These are phyloP conservation scores for Nepenthes mirabilis DNA, from an alignment of 148 eudicot species.

Conservation along the genomic window DNA sequence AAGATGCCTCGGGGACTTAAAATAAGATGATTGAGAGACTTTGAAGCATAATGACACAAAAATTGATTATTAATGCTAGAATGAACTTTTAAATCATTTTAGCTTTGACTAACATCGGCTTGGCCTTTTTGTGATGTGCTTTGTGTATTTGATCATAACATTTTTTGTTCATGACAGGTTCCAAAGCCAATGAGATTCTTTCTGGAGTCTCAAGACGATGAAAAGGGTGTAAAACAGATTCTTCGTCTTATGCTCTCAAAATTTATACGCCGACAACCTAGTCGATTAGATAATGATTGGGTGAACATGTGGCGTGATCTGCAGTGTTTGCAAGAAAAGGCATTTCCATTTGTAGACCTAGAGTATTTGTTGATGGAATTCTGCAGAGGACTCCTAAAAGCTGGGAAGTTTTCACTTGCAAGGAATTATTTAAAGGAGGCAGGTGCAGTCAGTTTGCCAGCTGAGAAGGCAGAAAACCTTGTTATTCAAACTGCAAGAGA, in stretches of 20 bases:
- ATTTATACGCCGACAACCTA: slow-evolving; percentile 71
- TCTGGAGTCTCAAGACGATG: slow-evolving; percentile 59
- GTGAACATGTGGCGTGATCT: slow-evolving; percentile 90
- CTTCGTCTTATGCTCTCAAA: slow-evolving; percentile 90
- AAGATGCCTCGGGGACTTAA: too few species aligned
- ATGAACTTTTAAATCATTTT: too few species aligned
- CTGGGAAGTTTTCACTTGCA: slow-evolving; percentile 94
- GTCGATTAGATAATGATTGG: slow-evolving; percentile 85
- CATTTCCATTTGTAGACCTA: slow-evolving; percentile 69
- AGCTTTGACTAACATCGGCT: too few species aligned
- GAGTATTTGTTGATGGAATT: slow-evolving; percentile 86
- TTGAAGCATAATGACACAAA: too few species aligned
- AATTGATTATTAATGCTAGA: too few species aligned
- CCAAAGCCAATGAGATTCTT: slow-evolving; percentile 80
- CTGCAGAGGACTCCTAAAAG: slow-evolving; percentile 92
- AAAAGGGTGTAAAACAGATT: slow-evolving; percentile 84
- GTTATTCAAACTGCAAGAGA: slow-evolving; percentile 96
- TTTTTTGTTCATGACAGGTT: slow-evolving; percentile 38
- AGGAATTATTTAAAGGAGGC: slow-evolving; percentile 86
- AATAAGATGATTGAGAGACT: too few species aligned
- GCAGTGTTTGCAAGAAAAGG: slow-evolving; percentile 80
- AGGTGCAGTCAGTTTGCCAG: slow-evolving; percentile 61
- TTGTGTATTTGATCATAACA: too few species aligned
- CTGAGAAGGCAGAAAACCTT: slow-evolving; percentile 85
- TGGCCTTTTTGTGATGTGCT: too few species aligned